Base-by-base conservation (phyloP, 2,329 filamentous ascomycete genomes). In the Pseudopyricularia cyperi region DNA sequence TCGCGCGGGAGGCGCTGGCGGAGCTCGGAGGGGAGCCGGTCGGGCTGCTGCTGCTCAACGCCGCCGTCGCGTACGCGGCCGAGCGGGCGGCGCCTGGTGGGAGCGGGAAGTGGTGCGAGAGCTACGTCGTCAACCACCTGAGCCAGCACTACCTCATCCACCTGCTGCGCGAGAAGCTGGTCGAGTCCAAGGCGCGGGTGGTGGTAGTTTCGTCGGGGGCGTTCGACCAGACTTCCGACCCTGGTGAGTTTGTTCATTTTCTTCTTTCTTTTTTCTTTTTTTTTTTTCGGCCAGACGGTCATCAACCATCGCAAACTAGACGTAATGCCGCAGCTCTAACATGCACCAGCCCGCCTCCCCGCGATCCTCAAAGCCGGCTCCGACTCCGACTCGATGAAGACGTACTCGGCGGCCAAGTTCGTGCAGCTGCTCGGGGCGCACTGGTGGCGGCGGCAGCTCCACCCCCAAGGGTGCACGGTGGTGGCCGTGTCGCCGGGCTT, bases 391-490 rank as follows among this genome's bases (percentile, higher is more conserved):
- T 56, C 48, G 0, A 42, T 47, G 2, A 54, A 48, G 0, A 61
- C 69, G 8, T 79, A 79, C 55, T 22, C 56, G 8, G 63, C 67
- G 39, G 70, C 68, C 54, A 79, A 79, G 56, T 77, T 79, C 53
- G 63, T 69, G 1, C 72, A 74, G 55, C 66, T 78, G 0, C 68
- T 78, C 1, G 66, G 66, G 7, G 72, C 75, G 1, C 74, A 78
- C 48, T 79, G 74, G 74, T 79, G 75, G 76, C 73, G 73, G 2
- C 73, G 75, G 3, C 65, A 76, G 56, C 68, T 79, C n/a, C 52
- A 57, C 0, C 70, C 63, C 24, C 61, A 65, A 7, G 17, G 34
- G 26, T 72, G 68, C 58, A 57, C 62, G 5, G 70, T 79, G 19
- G 67, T 79, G 5, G 75, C 75, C 11, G 74, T 76, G 6, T 78